Evolutionary conservation across 495 filamentous ascomycete species (phyloP).

Genomic region (Lichenothelia convexa): DNA sequence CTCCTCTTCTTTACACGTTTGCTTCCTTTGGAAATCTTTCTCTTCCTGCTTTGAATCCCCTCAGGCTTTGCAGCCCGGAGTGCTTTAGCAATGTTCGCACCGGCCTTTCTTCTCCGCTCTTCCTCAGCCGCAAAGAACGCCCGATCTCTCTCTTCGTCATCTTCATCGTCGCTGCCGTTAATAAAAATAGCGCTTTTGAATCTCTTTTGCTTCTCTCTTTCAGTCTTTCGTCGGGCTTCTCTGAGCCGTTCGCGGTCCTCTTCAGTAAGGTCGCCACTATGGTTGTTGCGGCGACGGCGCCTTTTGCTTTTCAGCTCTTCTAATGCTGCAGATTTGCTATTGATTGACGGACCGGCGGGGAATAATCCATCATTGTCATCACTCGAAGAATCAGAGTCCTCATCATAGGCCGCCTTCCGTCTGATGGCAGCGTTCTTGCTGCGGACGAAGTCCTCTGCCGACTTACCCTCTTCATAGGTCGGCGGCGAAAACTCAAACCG

Average conservation of each 20-base stretch:
- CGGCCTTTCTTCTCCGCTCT: slow-evolving; percentile 32
- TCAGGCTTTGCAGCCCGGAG: slow-evolving; percentile 18
- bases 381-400: slow-evolving; percentile 27
- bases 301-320: slow-evolving; percentile 35
- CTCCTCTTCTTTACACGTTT: slow-evolving; percentile 7
- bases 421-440: slow-evolving; percentile 38
- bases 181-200: slow-evolving; percentile 78
- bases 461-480: slow-evolving; percentile 46
- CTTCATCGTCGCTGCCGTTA: slow-evolving; percentile 58
- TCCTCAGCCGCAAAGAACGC: slow-evolving; percentile 58
- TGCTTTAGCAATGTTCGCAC: slow-evolving; percentile 29
- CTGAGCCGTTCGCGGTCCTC: slow-evolving; percentile 22
- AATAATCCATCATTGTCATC: slow-evolving; percentile 50
- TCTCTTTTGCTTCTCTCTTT: slow-evolving; percentile 37
- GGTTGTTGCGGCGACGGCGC: slow-evolving; percentile 18
- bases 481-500: slow-evolving; percentile 55
- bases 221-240: slow-evolving; percentile 19
- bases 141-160: slow-evolving; percentile 41
- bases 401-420: slow-evolving; percentile 34
- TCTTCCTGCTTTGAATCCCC: slow-evolving; percentile 5
- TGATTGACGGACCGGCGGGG: slow-evolving; percentile 45
- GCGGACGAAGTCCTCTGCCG: slow-evolving; percentile 58
- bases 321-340: slow-evolving; percentile 27
- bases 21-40: slow-evolving; percentile 7
- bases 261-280: slow-evolving; percentile 28